Evolutionary conservation across 371 early-diverging fungal species (phyloP), one percentile per base, ranked within the genome.

Genomic region (Rhizopus stolonifer): DNA sequence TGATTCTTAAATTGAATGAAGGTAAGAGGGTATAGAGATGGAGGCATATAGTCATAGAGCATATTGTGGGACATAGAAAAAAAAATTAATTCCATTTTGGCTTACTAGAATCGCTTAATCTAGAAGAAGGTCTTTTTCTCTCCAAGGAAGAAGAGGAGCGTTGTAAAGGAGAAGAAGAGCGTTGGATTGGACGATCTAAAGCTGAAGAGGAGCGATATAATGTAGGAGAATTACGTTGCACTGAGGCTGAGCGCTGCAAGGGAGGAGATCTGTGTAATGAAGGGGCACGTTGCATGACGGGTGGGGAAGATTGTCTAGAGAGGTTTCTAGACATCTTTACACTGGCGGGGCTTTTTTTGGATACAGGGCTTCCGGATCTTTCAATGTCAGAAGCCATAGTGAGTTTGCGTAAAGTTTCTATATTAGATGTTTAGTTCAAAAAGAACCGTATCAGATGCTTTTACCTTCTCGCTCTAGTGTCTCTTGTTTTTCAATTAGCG

Each of bases 81-180:
- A n/a, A n/a, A n/a, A n/a, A n/a, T n/a, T n/a, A 29, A 29, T 4
- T 29, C 67, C 67, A 67, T 45, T 62, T 67, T 45, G 63, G 63
- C 38, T 67, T 63, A 11, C 54, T 58, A 17, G 44, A 21, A 42
- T 7, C 13, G 19, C 42, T 42, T 46, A 58, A 32, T 31, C 50
- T 49, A 22, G 64, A 63, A 9, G 60, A 43, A 31, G 58, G 51
- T 23, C 58, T 45, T 18, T 36, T 11, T n/a, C n/a, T n/a, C n/a
- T n/a, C n/a, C n/a, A n/a, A n/a, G n/a, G 31, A 10, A 10, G 31
- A 7, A 29, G 31, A 7, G 4, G 31, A 29, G 10, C 31, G 31
- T 7, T 21, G 42, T 19, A 13, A 21, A 38, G 58, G 51, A 22
- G 64, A 46, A 3, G 50, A 21, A 43, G 58, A 32, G 22, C 50